Conservation (phyloP, 2,329 filamentous ascomycete species). For the Cercospora sesami region DNA sequence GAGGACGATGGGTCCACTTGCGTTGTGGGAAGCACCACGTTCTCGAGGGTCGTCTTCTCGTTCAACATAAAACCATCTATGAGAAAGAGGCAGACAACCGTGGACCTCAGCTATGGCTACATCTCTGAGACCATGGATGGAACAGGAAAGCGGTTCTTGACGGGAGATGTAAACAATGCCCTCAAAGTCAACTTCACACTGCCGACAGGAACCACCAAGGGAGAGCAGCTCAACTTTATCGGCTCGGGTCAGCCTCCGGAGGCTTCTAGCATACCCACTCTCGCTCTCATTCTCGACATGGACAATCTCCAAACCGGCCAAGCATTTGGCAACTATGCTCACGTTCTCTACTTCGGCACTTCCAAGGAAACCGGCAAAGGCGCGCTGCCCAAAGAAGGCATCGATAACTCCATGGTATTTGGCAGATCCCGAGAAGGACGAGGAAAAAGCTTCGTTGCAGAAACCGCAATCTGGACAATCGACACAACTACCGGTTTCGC, state of each 20-base stretch:
- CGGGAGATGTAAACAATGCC: neutral
- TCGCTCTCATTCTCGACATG: neutral
- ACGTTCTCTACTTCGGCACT: neutral
- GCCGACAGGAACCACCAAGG: neutral
- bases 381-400: neutral
- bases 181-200: neutral
- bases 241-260: neutral
- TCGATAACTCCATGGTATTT: neutral
- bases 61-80: neutral
- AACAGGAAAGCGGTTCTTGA: neutral
- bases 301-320: neutral
- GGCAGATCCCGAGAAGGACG: neutral
- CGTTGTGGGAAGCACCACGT: neutral
- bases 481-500: neutral
- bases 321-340: neutral
- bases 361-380: neutral
- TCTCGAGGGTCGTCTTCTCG: neutral
- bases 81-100: neutral
- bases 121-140: neutral
- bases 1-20: neutral
- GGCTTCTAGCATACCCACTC: neutral
- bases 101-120: conserved; percentile 4
- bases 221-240: neutral
- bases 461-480: conserved; percentile 1
- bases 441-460: neutral